A percentile compares a stretch with the other conserved stretches of the same genome.
Evolutionary conservation across 2,329 filamentous ascomycete species (phyloP).

Genomic region (Blastomyces parvus): DNA sequence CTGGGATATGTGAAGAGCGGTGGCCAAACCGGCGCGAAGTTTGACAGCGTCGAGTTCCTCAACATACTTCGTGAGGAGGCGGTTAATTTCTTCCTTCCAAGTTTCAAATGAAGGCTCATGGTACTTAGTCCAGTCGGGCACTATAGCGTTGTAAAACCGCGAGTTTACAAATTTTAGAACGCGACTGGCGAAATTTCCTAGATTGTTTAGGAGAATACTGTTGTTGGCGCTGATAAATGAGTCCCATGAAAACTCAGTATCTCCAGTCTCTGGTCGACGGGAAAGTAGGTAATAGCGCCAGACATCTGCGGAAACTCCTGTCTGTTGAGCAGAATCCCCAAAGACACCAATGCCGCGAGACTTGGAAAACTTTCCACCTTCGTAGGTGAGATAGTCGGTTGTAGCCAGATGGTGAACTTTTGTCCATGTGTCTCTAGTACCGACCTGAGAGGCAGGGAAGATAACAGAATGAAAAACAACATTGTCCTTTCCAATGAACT

Average conservation of each 20-base stretch:
- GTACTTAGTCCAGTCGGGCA: not conserved
- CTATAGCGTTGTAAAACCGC: conserved; percentile 38
- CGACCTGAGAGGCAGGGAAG: conserved; percentile 44
- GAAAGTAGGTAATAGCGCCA: not conserved
- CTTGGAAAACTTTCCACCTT: not conserved
- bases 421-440: conserved; percentile 45
- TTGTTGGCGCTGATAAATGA: conserved; percentile 44
- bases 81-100: not conserved
- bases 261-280: not conserved
- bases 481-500: conserved; percentile 49
- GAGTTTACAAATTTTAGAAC: conserved; percentile 45
- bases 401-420: conserved; percentile 42
- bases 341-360: not conserved
- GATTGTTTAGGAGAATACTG: conserved; percentile 44
- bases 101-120: not conserved
- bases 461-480: conserved; percentile 47
- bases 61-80: conserved; percentile 7
- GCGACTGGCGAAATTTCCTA: conserved; percentile 46
- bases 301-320: not conserved
- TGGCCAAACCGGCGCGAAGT: not conserved
- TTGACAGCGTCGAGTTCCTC: not conserved
- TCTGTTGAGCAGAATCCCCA: not conserved
- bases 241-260: not conserved
- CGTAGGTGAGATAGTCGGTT: not conserved
- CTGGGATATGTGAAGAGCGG: conserved; percentile 16